Evolutionary conservation across 2,329 filamentous ascomycete species (phyloP).

Genomic region (Monilinia fructigena): DNA sequence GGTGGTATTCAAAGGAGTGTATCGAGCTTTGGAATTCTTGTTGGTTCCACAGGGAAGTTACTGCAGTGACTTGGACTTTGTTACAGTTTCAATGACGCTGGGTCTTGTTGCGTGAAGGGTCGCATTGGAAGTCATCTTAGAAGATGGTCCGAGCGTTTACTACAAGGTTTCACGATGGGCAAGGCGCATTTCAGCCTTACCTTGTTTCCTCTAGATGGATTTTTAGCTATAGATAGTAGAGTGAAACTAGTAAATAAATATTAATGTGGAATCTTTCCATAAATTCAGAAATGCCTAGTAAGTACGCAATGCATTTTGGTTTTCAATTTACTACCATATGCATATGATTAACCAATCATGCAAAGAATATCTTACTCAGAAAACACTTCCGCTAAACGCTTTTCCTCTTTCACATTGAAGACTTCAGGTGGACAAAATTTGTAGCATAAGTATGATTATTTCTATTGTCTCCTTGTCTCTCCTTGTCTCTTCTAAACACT

Average conservation of each 20-base stretch:
- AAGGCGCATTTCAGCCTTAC: conserved; percentile 9
- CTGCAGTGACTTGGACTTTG: conserved; percentile 14
- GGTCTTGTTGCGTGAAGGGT: conserved; percentile 7
- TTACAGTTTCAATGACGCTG: conserved; percentile 13
- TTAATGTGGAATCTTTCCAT: too few relatives aligned
- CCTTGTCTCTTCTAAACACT: not conserved
- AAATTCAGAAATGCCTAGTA: too few relatives aligned
- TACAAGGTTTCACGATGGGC: conserved; percentile 6
- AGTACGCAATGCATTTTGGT: too few relatives aligned
- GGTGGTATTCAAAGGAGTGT: conserved; percentile 2
- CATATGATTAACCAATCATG: too few relatives aligned
- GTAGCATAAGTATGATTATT: not conserved
- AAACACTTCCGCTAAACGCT: too few relatives aligned
- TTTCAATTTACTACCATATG: too few relatives aligned
- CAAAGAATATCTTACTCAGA: too few relatives aligned
- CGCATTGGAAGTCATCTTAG: conserved; percentile 8
- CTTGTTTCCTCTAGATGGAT: not conserved
- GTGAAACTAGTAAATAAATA: too few relatives aligned
- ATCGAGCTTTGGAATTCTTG: not conserved
- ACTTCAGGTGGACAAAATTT: too few relatives aligned
- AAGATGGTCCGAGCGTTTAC: conserved; percentile 10
- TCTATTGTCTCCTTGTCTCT: not conserved
- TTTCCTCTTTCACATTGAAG: not conserved
- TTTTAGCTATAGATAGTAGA: too few relatives aligned
- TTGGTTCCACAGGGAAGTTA: conserved; percentile 18